Evolutionary conservation across 192 early-diverging fungal species (phyloP), one percentile per base, ranked within the genome.

Genomic region (Gryganskiella cystojenkinii): DNA sequence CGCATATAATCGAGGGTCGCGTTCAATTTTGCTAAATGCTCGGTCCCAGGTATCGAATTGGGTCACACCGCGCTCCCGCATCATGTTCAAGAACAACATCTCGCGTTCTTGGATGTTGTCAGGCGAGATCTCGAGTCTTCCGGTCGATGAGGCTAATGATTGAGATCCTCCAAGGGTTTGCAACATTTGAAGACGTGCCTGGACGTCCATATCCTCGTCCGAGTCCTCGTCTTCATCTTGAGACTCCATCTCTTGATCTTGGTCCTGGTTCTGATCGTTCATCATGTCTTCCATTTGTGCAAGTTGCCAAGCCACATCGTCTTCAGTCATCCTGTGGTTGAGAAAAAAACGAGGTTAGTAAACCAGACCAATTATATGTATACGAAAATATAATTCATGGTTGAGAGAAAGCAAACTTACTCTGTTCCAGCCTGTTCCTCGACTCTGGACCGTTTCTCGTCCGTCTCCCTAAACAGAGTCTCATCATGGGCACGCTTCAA

Each of bases 41-140:
- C 84, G 88, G 43, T 92, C 89, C 87, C 89, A 93, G 6, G 89
- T 90, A 25, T 92, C 85, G 58, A 91, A 95, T 27, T 90, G 93
- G n/a, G 84, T 89, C 20, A 92, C 87, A 19, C 92, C 82, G 31
- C 81, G 82, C 60, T 95, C 94, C 20, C 84, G 81, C 49, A 95
- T 74, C 66, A 94, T 82, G 7, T 64, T 56, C 44, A 66, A 43
- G 24, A 75, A 69, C 22, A 46, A 51, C 64, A 51, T 60, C 53
- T 70, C 56, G 1, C 49, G 57, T 51, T 65, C 71, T 30, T 80
- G 61, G 7, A 69, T 65, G 31, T 74, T 81, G 10, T 70, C 61
- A 3, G 58, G 59, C 0, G 49, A 50, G 14, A 68, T 64, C 34
- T 74, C 80, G 9, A 70, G 22, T 15, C 20, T 47, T 47, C 22